Evolutionary conservation across 2,329 filamentous ascomycete species (phyloP).

Genomic region (Blastomyces silverae): DNA sequence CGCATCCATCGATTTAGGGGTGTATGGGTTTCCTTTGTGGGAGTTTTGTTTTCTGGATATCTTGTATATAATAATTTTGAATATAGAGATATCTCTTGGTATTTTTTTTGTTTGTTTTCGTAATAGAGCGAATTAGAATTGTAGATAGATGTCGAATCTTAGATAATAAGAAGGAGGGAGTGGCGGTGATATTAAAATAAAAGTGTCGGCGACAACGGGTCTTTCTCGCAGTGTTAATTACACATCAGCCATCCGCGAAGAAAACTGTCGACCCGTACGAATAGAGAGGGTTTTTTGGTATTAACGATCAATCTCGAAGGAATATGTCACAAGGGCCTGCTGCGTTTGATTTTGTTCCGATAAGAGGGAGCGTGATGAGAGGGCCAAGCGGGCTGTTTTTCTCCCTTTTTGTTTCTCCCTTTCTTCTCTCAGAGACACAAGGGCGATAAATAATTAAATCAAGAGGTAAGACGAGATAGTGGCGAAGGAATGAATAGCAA

Average conservation of each 20-base stretch:
- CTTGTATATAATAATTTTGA: not conserved
- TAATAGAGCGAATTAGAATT: not conserved
- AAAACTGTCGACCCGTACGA: not conserved
- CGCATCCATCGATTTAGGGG: constrained; percentile 34
- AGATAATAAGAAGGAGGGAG: not conserved
- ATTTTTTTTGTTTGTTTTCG: not conserved
- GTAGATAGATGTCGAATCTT: not conserved
- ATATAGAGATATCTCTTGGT: not conserved
- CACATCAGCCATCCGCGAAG: not conserved
- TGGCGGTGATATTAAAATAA: not conserved
- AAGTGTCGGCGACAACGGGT: not conserved
- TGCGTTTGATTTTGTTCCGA: not conserved
- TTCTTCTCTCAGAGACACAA: not conserved
- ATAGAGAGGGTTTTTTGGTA: not conserved
- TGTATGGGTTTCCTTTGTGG: constrained; percentile 10
- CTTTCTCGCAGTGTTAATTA: not conserved
- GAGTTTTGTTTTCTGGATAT: not conserved
- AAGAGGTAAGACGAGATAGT: not conserved
- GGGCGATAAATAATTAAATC: not conserved
- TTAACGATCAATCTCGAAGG: not conserved
- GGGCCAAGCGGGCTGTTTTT: not conserved
- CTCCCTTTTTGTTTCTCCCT: too few species aligned
- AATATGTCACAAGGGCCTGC: not conserved
- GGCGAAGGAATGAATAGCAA: constrained; percentile 45
- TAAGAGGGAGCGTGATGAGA: not conserved